Evolutionary conservation across 83 land plant species (phyloP), one percentile per base, ranked within the genome.

Genomic region (Thuja plicata): DNA sequence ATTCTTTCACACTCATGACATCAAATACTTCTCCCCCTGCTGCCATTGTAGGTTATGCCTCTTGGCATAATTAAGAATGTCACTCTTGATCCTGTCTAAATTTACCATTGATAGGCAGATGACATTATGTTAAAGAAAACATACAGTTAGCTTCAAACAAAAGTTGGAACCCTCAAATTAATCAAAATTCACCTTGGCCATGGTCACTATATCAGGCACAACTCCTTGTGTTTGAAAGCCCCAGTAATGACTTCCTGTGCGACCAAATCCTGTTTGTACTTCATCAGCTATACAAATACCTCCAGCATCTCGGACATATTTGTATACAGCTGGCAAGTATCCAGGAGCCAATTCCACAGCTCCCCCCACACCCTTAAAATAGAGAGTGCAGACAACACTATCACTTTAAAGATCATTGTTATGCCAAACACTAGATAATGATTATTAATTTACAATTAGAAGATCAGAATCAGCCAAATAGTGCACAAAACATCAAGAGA

Each of bases 261-360:
- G 97, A 62, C 99, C 99, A 94, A 98, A 98, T 11, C 99, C 99
- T 88, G 95, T 96, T 88, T 98, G 99, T 15, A 98, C 99, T 89
- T 98, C 99, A 93, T 98, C 99, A 41, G 99, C 99, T 87, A 98
- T 95, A 88, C 99, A 98, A 46, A 98, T 92, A 79, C 99, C 99
- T 84, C 99, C 99, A 92, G 97, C 97, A 84, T 94, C 94, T 84
- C 93, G 95, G 0, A 98, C 96, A 86, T 94, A 94, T 79, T 97
- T 97, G 91, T 98, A 98, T 32, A 94, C 99, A 86, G 91, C 89
- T 91, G 95, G 94, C 77, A 98, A 88, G 90, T 98, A 98, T 41
- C 99, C 99, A 76, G 98, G 96, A 86, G 98, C 99, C 89, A 98
- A 92, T 88, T 98, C 99, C 82, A 96, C 99, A 32, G 99, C 94